phyloP scores from a whole-genome alignment of 1,139 yeast species.

The Scheffersomyces stambukii region DNA sequence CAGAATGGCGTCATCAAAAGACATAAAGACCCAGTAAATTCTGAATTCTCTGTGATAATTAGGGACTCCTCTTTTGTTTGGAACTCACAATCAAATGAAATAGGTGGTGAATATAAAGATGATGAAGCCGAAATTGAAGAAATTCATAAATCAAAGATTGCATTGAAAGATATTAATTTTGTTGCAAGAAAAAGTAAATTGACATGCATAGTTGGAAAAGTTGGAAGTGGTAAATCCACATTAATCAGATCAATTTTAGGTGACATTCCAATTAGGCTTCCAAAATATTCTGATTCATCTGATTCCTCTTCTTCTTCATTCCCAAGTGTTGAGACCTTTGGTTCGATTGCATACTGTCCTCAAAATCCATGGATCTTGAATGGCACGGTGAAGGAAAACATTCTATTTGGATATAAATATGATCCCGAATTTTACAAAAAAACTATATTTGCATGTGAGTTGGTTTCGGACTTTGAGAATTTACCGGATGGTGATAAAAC shows the following conservation, averaged over 20 bases:
- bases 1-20: constrained; percentile 72
- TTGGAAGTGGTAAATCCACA: constrained; percentile 45
- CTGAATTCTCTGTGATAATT: constrained; percentile 13
- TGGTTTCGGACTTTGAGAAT: constrained; percentile 26
- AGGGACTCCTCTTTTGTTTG: constrained; percentile 17
- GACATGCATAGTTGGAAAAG: constrained; percentile 72
- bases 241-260: constrained; percentile 59
- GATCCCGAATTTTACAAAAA: constrained; percentile 21
- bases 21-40: constrained; percentile 33
- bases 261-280: constrained; percentile 26
- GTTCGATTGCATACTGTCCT: constrained; percentile 26
- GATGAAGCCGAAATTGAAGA: constrained; percentile 21
- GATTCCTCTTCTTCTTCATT: constrained; percentile 2
- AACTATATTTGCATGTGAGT: constrained; percentile 32
- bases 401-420: constrained; percentile 33
- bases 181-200: constrained; percentile 53
- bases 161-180: constrained; percentile 50
- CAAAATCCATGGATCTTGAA: constrained; percentile 37
- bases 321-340: constrained; percentile 29
- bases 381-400: constrained; percentile 34
- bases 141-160: constrained; percentile 22
- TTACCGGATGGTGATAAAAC: constrained; percentile 37
- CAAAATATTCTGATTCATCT: constrained; percentile 8
- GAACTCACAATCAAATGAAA: constrained; percentile 8
- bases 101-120: constrained; percentile 9